These are phyloP conservation scores for Gossypium gossypioides DNA, from an alignment of 441 rosid genomes.

Conservation along the genomic window DNA sequence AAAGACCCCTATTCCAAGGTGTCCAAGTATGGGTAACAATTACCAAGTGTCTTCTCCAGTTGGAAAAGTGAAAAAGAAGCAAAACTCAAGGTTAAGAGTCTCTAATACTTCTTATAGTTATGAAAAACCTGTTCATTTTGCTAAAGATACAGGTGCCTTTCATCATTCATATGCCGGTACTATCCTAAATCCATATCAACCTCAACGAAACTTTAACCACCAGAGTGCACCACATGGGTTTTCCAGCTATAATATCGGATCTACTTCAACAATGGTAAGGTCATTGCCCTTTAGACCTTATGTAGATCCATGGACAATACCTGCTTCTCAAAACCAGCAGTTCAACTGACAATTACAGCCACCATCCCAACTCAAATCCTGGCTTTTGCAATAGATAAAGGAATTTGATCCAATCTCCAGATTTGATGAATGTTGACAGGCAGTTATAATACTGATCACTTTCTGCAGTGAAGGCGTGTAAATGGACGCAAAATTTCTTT, in stretches of 20 bases:
- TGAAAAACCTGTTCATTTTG: not conserved
- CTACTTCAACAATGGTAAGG: slow-evolving; percentile 25
- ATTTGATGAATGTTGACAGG: not conserved
- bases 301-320: slow-evolving; percentile 11
- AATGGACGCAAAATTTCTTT: not conserved
- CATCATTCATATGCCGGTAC: slow-evolving; percentile 19
- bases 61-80: slow-evolving; percentile 20
- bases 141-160: slow-evolving; percentile 16
- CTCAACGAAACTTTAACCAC: slow-evolving; percentile 20
- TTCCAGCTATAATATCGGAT: slow-evolving; percentile 17
- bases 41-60: slow-evolving; percentile 15
- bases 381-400: not conserved
- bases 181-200: slow-evolving; percentile 8
- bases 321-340: slow-evolving; percentile 19
- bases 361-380: not conserved
- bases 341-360: slow-evolving; percentile 16
- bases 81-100: slow-evolving; percentile 16
- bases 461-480: not conserved
- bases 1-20: slow-evolving; percentile 11
- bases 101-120: slow-evolving; percentile 11
- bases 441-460: not conserved
- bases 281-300: slow-evolving; percentile 20
- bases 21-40: slow-evolving; percentile 18
- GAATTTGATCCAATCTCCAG: slow-evolving; percentile 3
- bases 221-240: slow-evolving; percentile 17